phyloP scores from a whole-genome alignment of 768 basidiomycete species.

The Lactarius deliciosus region DNA sequence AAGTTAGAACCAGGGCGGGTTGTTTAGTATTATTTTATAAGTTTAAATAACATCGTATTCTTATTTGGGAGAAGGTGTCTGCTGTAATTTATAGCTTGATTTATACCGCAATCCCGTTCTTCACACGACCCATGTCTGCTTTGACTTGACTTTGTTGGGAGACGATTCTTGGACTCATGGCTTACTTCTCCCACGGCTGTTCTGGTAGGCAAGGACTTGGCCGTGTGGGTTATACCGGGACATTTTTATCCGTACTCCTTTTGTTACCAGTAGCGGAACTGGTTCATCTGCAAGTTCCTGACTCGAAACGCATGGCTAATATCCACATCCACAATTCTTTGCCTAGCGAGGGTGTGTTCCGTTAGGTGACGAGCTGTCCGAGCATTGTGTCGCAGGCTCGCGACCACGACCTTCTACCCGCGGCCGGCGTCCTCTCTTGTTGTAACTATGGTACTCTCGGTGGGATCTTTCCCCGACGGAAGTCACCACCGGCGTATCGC shows the following conservation, averaged over 20 bases:
- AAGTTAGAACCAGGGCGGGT: not conserved
- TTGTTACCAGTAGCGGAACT: not conserved
- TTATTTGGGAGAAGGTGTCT: not conserved
- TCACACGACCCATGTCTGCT: too few relatives aligned
- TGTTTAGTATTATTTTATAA: constrained; percentile 2
- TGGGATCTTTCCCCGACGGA: not conserved
- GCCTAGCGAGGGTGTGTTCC: not conserved
- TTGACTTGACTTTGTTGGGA: not conserved
- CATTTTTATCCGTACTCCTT: too few relatives aligned
- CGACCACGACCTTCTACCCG: too few relatives aligned
- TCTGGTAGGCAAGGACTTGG: not conserved
- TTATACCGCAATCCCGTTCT: not conserved
- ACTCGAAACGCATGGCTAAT: not conserved
- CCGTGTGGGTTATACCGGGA: too few relatives aligned
- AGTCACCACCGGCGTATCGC: not conserved
- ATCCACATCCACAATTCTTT: not conserved
- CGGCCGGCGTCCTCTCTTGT: not conserved
- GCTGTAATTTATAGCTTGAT: not conserved
- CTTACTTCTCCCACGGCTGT: not conserved
- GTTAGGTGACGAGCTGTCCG: not conserved
- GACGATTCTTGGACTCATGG: not conserved
- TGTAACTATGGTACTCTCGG: not conserved
- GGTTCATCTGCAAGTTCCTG: not conserved
- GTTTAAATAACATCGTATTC: not conserved
- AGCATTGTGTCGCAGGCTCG: not conserved